Percentiles rank a stretch among this genome's conserved stretches.
Conservation (phyloP, 768 basidiomycete genomes). For the Rhodotorula kratochvilovae region DNA sequence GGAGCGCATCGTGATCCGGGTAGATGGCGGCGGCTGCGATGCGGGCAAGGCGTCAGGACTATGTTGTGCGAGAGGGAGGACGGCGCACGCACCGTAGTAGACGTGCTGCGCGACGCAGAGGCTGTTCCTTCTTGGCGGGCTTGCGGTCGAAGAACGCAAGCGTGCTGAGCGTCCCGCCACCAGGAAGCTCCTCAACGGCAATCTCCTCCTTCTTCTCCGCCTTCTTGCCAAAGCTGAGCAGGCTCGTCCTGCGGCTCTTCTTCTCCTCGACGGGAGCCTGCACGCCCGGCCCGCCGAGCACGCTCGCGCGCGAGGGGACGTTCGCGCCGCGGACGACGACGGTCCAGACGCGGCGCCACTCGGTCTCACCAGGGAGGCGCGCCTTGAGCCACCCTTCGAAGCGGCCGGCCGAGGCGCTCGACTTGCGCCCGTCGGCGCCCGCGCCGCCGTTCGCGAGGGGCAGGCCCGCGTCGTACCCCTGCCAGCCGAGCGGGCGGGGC, state of each 20-base stretch:
- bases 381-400: slow-evolving; percentile 90
- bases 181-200: slow-evolving; percentile 33
- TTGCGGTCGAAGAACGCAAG: slow-evolving; percentile 56
- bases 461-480: slow-evolving; percentile 45
- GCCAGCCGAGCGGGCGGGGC: slow-evolving; percentile 41
- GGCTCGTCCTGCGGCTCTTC: slow-evolving; percentile 13
- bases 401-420: slow-evolving; percentile 46
- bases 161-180: slow-evolving; percentile 45
- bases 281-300: slow-evolving; percentile 1
- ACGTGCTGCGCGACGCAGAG: slow-evolving; percentile 38
- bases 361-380: slow-evolving; percentile 90
- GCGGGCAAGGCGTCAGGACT: neutral
- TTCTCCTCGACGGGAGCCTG: slow-evolving; percentile 14
- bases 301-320: slow-evolving; percentile 16
- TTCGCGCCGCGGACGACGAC: slow-evolving; percentile 52
- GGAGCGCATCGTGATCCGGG: slow-evolving; percentile 88
- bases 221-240: slow-evolving; percentile 30
- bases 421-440: slow-evolving; percentile 53
- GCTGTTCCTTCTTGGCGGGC: slow-evolving; percentile 25
- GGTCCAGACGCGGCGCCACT: slow-evolving; percentile 92
- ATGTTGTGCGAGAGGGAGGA: neutral
- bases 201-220: slow-evolving; percentile 7
- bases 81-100: slow-evolving; percentile 14
- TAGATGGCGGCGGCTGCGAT: slow-evolving; percentile 62
- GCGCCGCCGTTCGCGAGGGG: slow-evolving; percentile 43